Conservation (phyloP, 257 asterid genomes). For the Solanum peruvianum region DNA sequence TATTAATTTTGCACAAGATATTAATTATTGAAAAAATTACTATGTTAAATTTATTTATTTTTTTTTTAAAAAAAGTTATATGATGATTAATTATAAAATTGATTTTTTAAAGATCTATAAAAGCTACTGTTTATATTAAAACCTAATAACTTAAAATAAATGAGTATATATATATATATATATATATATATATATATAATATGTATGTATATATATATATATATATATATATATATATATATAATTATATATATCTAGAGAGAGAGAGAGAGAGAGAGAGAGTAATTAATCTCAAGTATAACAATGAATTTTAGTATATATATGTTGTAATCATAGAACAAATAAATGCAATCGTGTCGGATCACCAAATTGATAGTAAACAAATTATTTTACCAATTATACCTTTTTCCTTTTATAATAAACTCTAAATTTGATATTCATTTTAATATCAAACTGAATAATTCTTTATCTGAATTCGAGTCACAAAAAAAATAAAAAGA, state of each 20-base stretch:
- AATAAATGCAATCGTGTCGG: neutral
- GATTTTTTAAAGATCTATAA: no score
- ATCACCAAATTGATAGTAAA: neutral
- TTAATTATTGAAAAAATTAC: no score
- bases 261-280: no score
- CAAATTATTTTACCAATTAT: no score
- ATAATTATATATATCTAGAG: accelerated
- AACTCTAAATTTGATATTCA: neutral
- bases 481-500: neutral
- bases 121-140: no score
- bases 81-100: no score
- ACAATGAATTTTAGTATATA: neutral
- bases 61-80: no score
- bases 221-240: neutral
- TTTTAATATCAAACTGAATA: neutral
- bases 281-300: neutral
- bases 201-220: no score
- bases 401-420: neutral
- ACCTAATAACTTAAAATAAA: no score
- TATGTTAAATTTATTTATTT: no score
- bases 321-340: neutral
- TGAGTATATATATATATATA: neutral
- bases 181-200: neutral
- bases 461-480: neutral
- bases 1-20: no score